phyloP scores from a whole-genome alignment of 169 alveolate genomes.

The Plasmodium gaboni region DNA sequence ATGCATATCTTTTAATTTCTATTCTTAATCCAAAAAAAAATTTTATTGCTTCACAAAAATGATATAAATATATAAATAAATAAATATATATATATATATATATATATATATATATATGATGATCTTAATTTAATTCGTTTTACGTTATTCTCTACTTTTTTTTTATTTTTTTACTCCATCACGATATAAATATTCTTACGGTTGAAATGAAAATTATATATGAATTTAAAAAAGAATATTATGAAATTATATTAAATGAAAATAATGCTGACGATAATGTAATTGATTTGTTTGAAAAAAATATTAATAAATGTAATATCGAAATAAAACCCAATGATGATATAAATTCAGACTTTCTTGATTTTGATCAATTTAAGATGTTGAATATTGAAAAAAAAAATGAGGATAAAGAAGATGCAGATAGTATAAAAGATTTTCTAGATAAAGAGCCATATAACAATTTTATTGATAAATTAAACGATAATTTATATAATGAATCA shows the following conservation, averaged over 20 bases:
- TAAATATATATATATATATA: too few species aligned
- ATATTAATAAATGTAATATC: constrained; percentile 17
- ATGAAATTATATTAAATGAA: constrained; percentile 39
- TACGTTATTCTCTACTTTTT: too few species aligned
- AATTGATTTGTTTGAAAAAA: constrained; percentile 26
- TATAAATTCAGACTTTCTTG: constrained; percentile 40
- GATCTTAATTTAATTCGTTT: too few species aligned
- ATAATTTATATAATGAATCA: background rate
- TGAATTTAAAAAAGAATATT: constrained; percentile 35
- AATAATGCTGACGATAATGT: constrained; percentile 46
- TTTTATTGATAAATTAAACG: background rate
- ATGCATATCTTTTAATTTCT: too few species aligned
- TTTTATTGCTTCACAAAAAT: too few species aligned
- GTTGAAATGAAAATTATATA: constrained; percentile 49
- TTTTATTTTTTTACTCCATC: too few species aligned
- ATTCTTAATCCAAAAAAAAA: too few species aligned
- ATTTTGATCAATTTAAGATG: constrained; percentile 27
- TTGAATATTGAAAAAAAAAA: background rate
- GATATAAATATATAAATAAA: too few species aligned
- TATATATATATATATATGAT: too few species aligned
- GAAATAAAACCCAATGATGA: background rate
- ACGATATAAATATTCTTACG: too few species aligned
- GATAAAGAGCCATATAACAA: too few species aligned
- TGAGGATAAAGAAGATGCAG: background rate
- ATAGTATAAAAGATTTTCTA: background rate